Percentiles rank a stretch among this genome's conserved stretches.
phyloP scores from a whole-genome alignment of 164 flowering plant genomes.

The Nelumbo lutea region DNA sequence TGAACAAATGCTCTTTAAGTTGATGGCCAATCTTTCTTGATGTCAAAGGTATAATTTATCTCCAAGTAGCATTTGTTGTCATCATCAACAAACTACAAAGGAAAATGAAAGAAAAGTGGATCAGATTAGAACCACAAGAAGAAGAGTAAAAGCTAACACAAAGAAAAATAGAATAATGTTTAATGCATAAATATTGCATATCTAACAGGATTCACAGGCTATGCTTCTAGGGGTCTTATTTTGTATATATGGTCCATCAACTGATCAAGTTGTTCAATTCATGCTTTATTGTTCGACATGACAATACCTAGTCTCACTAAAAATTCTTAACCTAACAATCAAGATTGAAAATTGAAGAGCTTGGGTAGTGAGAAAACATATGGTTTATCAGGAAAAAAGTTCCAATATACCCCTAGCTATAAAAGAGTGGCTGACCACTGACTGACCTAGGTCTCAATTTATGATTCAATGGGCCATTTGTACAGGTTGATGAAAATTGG shows the following conservation, averaged over 20 bases:
- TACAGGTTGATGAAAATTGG: neutral
- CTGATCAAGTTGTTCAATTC: too few relatives aligned
- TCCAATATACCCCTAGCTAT: neutral
- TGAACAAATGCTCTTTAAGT: slow-evolving; percentile 6
- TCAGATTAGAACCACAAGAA: neutral
- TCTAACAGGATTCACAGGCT: too few relatives aligned
- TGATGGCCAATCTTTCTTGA: slow-evolving; percentile 34
- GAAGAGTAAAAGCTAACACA: neutral
- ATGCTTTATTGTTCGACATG: too few relatives aligned
- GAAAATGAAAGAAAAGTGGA: neutral
- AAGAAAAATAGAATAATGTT: neutral
- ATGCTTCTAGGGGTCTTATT: too few relatives aligned
- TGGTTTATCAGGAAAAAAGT: neutral
- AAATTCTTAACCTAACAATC: too few relatives aligned
- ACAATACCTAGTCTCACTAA: too few relatives aligned
- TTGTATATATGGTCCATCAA: too few relatives aligned
- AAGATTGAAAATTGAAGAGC: too few relatives aligned
- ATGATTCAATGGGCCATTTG: neutral
- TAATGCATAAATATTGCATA: too few relatives aligned
- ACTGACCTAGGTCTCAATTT: neutral
- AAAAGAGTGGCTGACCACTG: neutral
- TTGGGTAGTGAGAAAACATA: too few relatives aligned
- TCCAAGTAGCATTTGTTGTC: slow-evolving; percentile 40
- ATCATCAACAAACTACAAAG: slow-evolving; percentile 37
- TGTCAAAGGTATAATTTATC: slow-evolving; percentile 38